Evolutionary conservation across 768 basidiomycete genomes (phyloP), one percentile per base, ranked within the genome.

Genomic region (Coprinopsis strossmayeri): DNA sequence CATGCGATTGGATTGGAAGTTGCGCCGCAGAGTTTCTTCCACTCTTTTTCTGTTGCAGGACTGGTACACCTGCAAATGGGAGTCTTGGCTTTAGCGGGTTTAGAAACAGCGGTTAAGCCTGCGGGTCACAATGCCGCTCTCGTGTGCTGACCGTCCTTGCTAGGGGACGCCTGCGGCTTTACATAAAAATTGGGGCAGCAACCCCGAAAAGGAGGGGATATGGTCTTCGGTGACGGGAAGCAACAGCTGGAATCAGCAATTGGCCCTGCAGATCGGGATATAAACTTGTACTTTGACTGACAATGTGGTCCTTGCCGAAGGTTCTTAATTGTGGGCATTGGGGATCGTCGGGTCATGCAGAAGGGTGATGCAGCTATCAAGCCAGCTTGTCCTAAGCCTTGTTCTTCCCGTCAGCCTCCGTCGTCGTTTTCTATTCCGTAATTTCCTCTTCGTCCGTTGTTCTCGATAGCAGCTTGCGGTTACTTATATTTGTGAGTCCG

Each of bases 331-430:
- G 39, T 44, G 41, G 49, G 28, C 43, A 27, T 50, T 50, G 49
- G 49, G 41, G 49, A 50, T 50, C 49, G 49, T 50, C 49, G 49
- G 49, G 49, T 50, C 49, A 50, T 50, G 49, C 13, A 44, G 49
- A 50, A 50, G 49, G 49, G 23, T 50, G 49, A 50, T 50, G 49
- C n/a, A n/a, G 24, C 18, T 39, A n/a, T 34, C 23, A 9, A 2
- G 18, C n/a, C 48, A 42, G 41, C 48, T 41, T 20, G 20, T 20
- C 28, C 40, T 28, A 18, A 25, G 34, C 46, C 20, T 20, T 25
- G 24, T 28, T 25, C 18, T 38, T 25, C 35, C 21, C 17, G 17
- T 23, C 45, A 24, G n/a, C 20, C 24, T 9, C n/a, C 17, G 26
- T 18, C 35, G 9, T 9, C 18, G 9, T 38, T 38, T 18, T 38